These are phyloP conservation scores for Epichloe brachyelytri DNA, from an alignment of 2,329 filamentous ascomycete species.

Conservation along the genomic window DNA sequence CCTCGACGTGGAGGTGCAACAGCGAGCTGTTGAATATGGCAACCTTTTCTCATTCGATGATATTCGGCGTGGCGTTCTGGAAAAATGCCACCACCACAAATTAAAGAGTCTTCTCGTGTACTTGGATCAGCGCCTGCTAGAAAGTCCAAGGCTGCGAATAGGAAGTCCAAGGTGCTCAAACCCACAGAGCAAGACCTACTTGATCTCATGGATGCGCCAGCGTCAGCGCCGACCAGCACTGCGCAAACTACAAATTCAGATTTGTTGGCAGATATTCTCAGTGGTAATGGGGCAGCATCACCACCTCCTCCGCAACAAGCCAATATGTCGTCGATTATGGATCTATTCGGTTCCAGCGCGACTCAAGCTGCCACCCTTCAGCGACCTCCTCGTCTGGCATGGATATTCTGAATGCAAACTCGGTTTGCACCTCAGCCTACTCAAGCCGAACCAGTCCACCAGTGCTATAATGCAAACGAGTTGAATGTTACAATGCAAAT, in stretches of 20 bases:
- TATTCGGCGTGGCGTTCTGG: slow-evolving; percentile 77
- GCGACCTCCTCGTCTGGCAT: slow-evolving; percentile 29
- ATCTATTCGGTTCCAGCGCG: slow-evolving; percentile 54
- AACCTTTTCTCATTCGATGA: slow-evolving; percentile 89
- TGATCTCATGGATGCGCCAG: slow-evolving; percentile 75
- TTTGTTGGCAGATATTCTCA: slow-evolving; percentile 82
- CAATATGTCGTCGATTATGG: slow-evolving; percentile 69
- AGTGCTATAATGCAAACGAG: slow-evolving; percentile 78
- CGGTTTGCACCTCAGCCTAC: slow-evolving; percentile 31
- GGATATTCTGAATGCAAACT: slow-evolving; percentile 37
- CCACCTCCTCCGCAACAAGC: slow-evolving; percentile 40
- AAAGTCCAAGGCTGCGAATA: slow-evolving; percentile 55
- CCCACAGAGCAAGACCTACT: slow-evolving; percentile 85
- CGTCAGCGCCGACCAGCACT: slow-evolving; percentile 35
- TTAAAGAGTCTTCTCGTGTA: slow-evolving; percentile 87
- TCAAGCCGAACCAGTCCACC: slow-evolving; percentile 41
- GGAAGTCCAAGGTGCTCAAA: slow-evolving; percentile 66
- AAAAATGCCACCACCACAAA: slow-evolving; percentile 96
- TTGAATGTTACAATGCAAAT: slow-evolving; percentile 70
- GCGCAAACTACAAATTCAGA: slow-evolving; percentile 63
- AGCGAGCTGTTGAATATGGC: slow-evolving; percentile 86
- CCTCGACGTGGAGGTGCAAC: slow-evolving; percentile 89
- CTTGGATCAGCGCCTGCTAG: slow-evolving; percentile 62
- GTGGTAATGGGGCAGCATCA: slow-evolving; percentile 43
- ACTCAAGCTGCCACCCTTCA: slow-evolving; percentile 20